Percentiles rank a stretch among this genome's conserved stretches.
These are phyloP conservation scores for Raddia distichophylla DNA, from an alignment of 176 grass and related monocot species.

Conservation along the genomic window DNA sequence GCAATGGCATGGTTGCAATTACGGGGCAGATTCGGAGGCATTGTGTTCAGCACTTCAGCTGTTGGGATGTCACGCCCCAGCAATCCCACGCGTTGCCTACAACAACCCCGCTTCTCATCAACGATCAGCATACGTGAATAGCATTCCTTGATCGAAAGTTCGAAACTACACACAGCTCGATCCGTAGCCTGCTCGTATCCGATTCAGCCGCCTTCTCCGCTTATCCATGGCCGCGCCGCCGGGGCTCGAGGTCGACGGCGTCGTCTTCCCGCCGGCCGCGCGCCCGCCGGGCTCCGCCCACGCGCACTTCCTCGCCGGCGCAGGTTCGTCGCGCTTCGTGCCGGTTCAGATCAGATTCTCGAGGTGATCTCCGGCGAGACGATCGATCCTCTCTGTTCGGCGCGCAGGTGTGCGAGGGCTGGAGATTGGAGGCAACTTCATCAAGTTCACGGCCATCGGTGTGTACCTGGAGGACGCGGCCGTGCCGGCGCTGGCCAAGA, in stretches of 20 bases:
- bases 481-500: conserved; percentile 46
- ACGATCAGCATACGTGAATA: neutral
- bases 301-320: conserved; percentile 66
- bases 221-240: conserved; percentile 38
- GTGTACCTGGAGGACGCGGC: conserved; percentile 77
- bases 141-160: neutral
- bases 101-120: conserved; percentile 1
- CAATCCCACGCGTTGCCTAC: neutral
- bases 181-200: neutral
- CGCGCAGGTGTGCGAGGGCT: conserved; percentile 62
- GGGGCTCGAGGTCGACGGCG: conserved; percentile 52
- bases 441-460: conserved; percentile 92
- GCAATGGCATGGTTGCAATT: conserved; percentile 20
- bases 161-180: neutral
- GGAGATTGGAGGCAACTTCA: conserved; percentile 75
- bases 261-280: conserved; percentile 55
- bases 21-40: neutral
- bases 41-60: too few species aligned
- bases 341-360: neutral
- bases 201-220: neutral
- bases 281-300: conserved; percentile 43
- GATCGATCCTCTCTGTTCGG: neutral
- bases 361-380: too few species aligned
- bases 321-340: conserved; percentile 40
- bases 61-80: neutral